Base-by-base conservation (phyloP, 495 filamentous ascomycete genomes). In the Umbilicaria muhlenbergii region DNA sequence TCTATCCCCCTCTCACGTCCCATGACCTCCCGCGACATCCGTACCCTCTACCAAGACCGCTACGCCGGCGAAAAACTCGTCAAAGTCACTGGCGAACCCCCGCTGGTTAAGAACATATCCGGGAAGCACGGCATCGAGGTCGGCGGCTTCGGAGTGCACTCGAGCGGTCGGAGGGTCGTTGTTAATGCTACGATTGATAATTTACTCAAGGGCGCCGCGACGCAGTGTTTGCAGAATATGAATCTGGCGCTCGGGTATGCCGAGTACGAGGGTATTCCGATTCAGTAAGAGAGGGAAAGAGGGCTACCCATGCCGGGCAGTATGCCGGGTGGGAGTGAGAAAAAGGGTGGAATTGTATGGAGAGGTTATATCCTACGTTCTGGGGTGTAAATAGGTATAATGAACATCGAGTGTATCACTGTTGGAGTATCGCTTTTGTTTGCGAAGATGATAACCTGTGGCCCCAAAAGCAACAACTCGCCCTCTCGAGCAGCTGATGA, bases 141-240 rank as follows among this genome's bases (percentile, higher is more conserved):
- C 61, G 91, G 91, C 46, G 87, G 88, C 18, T 95, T 96, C 54
- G 86, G 80, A 35, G 88, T 95, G 35, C 83, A 94, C 65, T 83
- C 76, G 45, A 72, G 71, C 19, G 89, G 89, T 38, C 88, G 85
- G 69, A 72, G 91, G 32, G 91, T 89, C 0, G 91, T 98, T 40
- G 77, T 98, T 40, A 93, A 87, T 58, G 88, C 82, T 16, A 94
- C 89, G n/a, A 96, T 98, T 51, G 91, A 98, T 61, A 96, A 98
- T 64, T 66, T 96, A 47, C 70, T 94, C 43, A 98, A 98, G 75
- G 91, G 91, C 34, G 91, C 91, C 34, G 87, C 86, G 6, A 98
- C 91, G 39, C 91, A 96, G 65, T 94, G 86, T 65, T 62, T 94
- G 38, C 81, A 94, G 71, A 95, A 95, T 62, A 93, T 95, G 86